Evolutionary conservation across 1,284 basidiomycete species (phyloP).

Genomic region (Leccinum griseonigrum): DNA sequence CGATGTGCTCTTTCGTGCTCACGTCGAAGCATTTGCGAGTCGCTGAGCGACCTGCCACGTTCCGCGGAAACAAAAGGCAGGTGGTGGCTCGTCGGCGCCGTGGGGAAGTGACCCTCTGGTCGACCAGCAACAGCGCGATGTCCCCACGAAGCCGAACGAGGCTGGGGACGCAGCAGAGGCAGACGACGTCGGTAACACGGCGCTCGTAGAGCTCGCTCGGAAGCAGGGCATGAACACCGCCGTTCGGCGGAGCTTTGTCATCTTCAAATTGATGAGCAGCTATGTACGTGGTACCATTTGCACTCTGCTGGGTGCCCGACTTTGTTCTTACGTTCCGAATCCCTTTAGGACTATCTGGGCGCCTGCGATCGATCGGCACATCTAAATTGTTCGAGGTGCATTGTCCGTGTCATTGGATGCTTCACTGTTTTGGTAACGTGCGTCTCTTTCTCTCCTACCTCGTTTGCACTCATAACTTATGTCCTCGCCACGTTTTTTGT

Average conservation of each 20-base stretch:
- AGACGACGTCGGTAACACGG: constrained; percentile 41
- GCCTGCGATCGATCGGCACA: constrained; percentile 86
- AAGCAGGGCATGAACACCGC: constrained; percentile 99
- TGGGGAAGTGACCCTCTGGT: no score
- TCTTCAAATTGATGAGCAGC: constrained; percentile 78
- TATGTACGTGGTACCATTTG: constrained; percentile 55
- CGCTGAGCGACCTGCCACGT: no score
- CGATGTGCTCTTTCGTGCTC: not conserved
- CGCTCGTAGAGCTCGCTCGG: constrained; percentile 76
- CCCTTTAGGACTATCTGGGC: constrained; percentile 83
- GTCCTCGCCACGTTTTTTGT: constrained; percentile 36
- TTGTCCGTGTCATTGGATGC: constrained; percentile 72
- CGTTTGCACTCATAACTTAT: not conserved
- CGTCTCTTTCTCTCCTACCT: constrained; percentile 4
- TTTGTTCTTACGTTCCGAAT: not conserved
- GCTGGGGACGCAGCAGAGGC: constrained; percentile 2
- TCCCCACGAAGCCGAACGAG: no score
- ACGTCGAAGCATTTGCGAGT: not conserved
- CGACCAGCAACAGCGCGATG: no score
- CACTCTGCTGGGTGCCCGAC: not conserved
- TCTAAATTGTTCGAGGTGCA: constrained; percentile 86
- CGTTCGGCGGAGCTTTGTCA: constrained; percentile 86
- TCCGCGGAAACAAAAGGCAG: no score
- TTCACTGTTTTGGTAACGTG: constrained; percentile 94
- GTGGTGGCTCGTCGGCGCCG: no score